These are phyloP conservation scores for Pichia nanzhaoensis DNA, from an alignment of 805 yeast genomes.

Conservation along the genomic window DNA sequence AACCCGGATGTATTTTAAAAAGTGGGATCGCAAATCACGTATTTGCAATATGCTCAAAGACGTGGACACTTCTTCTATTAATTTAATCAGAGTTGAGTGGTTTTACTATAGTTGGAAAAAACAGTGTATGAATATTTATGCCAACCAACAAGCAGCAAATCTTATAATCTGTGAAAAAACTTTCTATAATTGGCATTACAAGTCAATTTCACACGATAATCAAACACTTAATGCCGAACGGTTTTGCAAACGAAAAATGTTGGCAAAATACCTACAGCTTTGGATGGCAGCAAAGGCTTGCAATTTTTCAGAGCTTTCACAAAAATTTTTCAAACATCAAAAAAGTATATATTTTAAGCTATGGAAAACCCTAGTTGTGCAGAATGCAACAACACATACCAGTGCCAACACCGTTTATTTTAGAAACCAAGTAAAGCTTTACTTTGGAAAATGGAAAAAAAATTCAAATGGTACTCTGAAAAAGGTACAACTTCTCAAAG, in stretches of 20 bases:
- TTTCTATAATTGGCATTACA: not conserved
- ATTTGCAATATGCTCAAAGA: not conserved
- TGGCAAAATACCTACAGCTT: not conserved
- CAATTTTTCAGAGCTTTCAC: not conserved
- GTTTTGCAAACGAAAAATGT: not conserved
- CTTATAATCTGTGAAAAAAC: not conserved
- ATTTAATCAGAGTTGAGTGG: not conserved
- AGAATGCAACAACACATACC: too few species aligned
- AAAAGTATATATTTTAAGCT: not conserved
- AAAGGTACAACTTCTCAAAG: not conserved
- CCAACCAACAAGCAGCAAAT: not conserved
- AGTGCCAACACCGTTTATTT: not conserved
- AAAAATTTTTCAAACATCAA: not conserved
- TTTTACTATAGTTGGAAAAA: constrained; percentile 1
- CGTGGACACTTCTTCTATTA: not conserved
- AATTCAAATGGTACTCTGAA: not conserved
- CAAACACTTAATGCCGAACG: not conserved
- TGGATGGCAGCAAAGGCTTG: constrained; percentile 3
- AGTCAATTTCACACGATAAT: not conserved
- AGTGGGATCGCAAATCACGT: not conserved
- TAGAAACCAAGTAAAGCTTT: not conserved
- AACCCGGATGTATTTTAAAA: not conserved
- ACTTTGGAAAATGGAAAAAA: constrained; percentile 1
- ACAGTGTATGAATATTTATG: not conserved
- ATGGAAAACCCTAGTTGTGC: not conserved